These are phyloP conservation scores for Aspergillus steynii DNA, from an alignment of 495 filamentous ascomycete genomes.

Conservation along the genomic window DNA sequence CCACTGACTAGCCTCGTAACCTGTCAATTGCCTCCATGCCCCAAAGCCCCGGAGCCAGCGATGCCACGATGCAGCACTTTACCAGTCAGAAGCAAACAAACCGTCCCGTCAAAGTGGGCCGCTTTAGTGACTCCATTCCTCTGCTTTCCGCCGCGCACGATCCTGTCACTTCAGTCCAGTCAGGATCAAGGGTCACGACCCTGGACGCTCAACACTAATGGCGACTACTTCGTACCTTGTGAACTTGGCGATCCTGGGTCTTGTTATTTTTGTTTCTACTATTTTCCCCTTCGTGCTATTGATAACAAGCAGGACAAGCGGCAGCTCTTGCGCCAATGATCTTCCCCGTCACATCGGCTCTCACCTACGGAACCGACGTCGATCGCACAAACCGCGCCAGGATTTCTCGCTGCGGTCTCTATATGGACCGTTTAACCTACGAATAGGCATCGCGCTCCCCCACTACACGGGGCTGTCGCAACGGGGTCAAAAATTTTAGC, in stretches of 20 bases:
- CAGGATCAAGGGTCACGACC: not conserved
- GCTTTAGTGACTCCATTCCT: constrained; percentile 6
- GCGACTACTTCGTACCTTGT: not conserved
- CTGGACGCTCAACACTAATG: not conserved
- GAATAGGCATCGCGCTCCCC: constrained; percentile 21
- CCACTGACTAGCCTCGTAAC: constrained; percentile 25
- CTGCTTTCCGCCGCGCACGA: constrained; percentile 4
- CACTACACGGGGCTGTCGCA: constrained; percentile 15
- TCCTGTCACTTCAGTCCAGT: constrained; percentile 2
- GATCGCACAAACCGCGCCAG: constrained; percentile 31
- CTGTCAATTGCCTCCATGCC: constrained; percentile 23
- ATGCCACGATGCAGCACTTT: constrained; percentile 5
- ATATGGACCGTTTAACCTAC: constrained; percentile 23
- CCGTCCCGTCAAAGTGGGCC: constrained; percentile 8
- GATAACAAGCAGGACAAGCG: constrained; percentile 14
- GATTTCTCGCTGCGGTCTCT: constrained; percentile 26
- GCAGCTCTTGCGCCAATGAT: constrained; percentile 32
- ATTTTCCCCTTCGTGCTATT: constrained; percentile 14
- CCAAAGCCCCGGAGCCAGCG: constrained; percentile 5
- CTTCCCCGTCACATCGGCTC: constrained; percentile 20
- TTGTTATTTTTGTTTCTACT: not conserved
- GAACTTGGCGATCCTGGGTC: not conserved
- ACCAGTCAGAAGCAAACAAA: constrained; percentile 11
- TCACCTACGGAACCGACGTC: constrained; percentile 30
- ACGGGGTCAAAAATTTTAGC: constrained; percentile 19